Conservation (phyloP, 805 yeast species). For the Myxozyma melibiosi region DNA sequence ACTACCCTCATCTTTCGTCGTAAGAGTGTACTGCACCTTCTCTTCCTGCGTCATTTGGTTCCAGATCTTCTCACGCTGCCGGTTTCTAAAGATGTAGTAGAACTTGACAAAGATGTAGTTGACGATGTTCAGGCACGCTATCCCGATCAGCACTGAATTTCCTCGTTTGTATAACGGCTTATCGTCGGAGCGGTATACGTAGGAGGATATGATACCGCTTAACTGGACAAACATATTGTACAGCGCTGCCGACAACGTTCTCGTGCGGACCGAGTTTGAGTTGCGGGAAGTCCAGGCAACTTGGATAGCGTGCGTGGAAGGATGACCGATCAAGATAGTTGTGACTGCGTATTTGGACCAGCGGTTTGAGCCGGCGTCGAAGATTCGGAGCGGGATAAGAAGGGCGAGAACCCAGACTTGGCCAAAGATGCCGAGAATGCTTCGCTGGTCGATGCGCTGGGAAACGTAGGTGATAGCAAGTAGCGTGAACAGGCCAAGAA, state of each 20-base stretch:
- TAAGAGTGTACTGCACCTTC: constrained; percentile 49
- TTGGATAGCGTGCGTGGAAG: constrained; percentile 57
- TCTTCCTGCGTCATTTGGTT: constrained; percentile 52
- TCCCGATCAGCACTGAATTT: constrained; percentile 45
- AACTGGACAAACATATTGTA: constrained; percentile 67
- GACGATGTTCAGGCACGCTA: constrained; percentile 35
- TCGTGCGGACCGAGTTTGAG: constrained; percentile 61
- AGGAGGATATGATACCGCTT: constrained; percentile 55
- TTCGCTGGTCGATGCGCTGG: constrained; percentile 16
- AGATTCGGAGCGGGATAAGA: constrained; percentile 36
- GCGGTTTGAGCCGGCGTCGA: constrained; percentile 18
- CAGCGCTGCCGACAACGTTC: constrained; percentile 67
- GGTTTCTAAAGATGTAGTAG: constrained; percentile 43
- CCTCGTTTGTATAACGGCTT: constrained; percentile 64
- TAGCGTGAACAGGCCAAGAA: constrained; percentile 36
- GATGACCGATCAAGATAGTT: constrained; percentile 46
- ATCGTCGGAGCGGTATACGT: constrained; percentile 61
- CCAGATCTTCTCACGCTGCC: constrained; percentile 54
- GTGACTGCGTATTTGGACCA: constrained; percentile 33
- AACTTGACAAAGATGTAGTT: constrained; percentile 37
- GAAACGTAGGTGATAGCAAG: constrained; percentile 29
- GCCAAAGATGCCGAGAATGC: constrained; percentile 11
- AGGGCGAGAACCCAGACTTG: constrained; percentile 26
- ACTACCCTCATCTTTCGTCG: constrained; percentile 57
- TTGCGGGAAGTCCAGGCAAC: constrained; percentile 65